Base-by-base conservation (phyloP, 2,329 filamentous ascomycete species). In the Fusarium sp. region DNA sequence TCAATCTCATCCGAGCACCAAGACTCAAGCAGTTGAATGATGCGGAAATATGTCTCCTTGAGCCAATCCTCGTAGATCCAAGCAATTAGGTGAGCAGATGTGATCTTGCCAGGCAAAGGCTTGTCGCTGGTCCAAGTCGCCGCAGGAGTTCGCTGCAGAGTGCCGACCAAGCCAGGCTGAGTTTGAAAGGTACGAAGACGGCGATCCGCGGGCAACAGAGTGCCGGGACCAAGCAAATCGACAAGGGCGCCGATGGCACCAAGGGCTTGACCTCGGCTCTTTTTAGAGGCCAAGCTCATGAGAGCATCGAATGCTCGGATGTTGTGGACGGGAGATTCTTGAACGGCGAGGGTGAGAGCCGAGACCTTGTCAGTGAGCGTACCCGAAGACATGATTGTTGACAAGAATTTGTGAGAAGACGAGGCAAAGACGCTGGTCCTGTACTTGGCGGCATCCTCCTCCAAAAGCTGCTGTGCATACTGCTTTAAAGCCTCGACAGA, bases 31-130 rank as follows among this genome's bases (percentile, higher is more conserved):
- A 97, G 90, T 83, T 98, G 96, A 67, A 99, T 89, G 76, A 98
- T 90, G 77, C 96, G 95, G 83, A 98, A 99, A 83, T 97, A 99
- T 39, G 93, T 92, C 68, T 93, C 92, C 85, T 99, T 99, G 67
- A 99, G 85, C 93, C 96, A 98, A 81, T 98, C 94, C 82, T 99
- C 97, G 76, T 93, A 99, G 1, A 92, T 92, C 96, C 96, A 99
- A 20, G 91, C 88, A 23, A 99, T 90, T 74, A 99, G 84, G 82
- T 98, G 95, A 14, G 88, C 87, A 75, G 94, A 90, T 45, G 93
- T 91, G 30, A 98, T 84, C 54, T 90, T 90, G 13, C 91, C 91
- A 0, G 96, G 96, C 5, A 98, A 85, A 48, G 88, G 86, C 69
- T 95, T 90, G n/a, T 90, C 89, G 16, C 86, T 81, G 20, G 87